A percentile compares a stretch with the other conserved stretches of the same genome.
phyloP scores from a whole-genome alignment of 1,284 basidiomycete genomes.

The Puccinia coronata region DNA sequence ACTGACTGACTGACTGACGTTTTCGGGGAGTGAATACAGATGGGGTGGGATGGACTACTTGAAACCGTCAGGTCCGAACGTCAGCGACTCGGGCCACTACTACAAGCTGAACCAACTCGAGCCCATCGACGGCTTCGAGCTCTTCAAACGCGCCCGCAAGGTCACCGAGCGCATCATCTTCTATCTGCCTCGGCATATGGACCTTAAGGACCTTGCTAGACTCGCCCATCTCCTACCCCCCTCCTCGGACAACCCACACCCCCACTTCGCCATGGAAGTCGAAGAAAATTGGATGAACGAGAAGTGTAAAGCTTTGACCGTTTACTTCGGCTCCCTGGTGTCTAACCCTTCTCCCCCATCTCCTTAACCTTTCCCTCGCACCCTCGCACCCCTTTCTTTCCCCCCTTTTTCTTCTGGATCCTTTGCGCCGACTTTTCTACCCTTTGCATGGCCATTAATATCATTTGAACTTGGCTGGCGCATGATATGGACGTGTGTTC shows the following conservation, averaged over 20 bases:
- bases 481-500: too few species aligned
- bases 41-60: conserved; percentile 46
- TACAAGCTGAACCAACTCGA: conserved; percentile 72
- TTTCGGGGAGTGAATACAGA: not conserved
- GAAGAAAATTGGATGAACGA: conserved; percentile 86
- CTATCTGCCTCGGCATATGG: conserved; percentile 82
- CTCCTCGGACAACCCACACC: conserved; percentile 50
- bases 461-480: too few species aligned
- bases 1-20: too few species aligned
- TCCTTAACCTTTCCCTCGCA: too few species aligned
- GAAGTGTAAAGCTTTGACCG: conserved; percentile 70
- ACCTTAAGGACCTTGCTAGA: conserved; percentile 70
- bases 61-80: not conserved
- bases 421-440: too few species aligned
- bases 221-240: conserved; percentile 59
- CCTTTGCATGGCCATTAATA: too few species aligned
- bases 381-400: too few species aligned
- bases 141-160: conserved; percentile 71
- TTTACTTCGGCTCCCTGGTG: conserved; percentile 62
- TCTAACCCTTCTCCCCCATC: not conserved
- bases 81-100: conserved; percentile 57
- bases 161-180: conserved; percentile 81
- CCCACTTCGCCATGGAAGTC: conserved; percentile 66
- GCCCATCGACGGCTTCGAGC: conserved; percentile 76
- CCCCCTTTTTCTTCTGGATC: too few species aligned